A percentile compares a stretch with the other conserved stretches of the same genome.
Conservation (phyloP, 495 filamentous ascomycete genomes). For the Paragyromitra xinjiangensis region DNA sequence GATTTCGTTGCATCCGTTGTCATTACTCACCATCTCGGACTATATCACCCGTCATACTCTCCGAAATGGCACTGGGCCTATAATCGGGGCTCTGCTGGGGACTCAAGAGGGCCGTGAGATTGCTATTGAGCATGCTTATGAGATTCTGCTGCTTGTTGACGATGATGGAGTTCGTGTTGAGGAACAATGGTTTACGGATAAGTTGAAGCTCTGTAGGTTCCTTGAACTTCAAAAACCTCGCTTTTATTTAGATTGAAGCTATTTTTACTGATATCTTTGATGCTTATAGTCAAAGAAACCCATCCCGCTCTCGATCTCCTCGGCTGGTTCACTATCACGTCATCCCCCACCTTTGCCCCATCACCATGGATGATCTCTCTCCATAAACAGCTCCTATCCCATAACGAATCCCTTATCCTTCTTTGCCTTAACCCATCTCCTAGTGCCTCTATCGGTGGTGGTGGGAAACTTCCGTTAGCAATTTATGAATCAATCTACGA, state of each 20-base stretch:
- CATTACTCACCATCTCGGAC: constrained; percentile 95
- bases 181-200: constrained; percentile 75
- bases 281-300: constrained; percentile 77
- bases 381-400: constrained; percentile 75
- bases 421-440: constrained; percentile 81
- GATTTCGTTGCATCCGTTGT: constrained; percentile 89
- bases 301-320: constrained; percentile 88
- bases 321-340: constrained; percentile 86
- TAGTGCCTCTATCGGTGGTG: constrained; percentile 63
- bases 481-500: constrained; percentile 90
- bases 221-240: neutral
- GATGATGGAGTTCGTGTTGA: constrained; percentile 67
- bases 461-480: constrained; percentile 84
- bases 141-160: constrained; percentile 67
- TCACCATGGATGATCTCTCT: constrained; percentile 71
- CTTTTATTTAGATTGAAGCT: no score
- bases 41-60: constrained; percentile 91
- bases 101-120: constrained; percentile 90
- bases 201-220: constrained; percentile 82
- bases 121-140: constrained; percentile 91
- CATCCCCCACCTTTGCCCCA: constrained; percentile 74
- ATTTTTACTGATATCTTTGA: constrained; percentile 2
- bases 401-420: constrained; percentile 87
- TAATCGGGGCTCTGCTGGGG: constrained; percentile 87
- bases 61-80: constrained; percentile 74